Percentiles rank a stretch among this genome's conserved stretches.
phyloP scores from a whole-genome alignment of 2,329 filamentous ascomycete species.

The Epichloe elymi region DNA sequence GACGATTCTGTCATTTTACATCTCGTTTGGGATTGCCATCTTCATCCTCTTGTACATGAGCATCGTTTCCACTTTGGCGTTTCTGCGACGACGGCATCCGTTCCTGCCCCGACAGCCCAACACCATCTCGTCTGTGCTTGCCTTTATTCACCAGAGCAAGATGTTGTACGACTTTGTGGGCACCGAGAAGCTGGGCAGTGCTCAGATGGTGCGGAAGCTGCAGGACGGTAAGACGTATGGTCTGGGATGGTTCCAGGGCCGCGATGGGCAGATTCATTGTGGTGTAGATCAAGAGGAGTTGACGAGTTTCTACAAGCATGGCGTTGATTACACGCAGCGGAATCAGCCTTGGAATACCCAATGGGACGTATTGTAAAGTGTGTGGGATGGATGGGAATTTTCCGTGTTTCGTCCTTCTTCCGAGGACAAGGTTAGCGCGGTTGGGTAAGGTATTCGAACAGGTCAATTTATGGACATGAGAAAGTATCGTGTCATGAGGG shows the following conservation, averaged over 20 bases:
- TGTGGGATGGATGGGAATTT: neutral
- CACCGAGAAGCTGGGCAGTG: slow-evolving; percentile 48
- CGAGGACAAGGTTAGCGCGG: neutral
- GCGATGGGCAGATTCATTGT: slow-evolving; percentile 61
- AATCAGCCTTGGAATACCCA: slow-evolving; percentile 39
- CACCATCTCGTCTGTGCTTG: slow-evolving; percentile 63
- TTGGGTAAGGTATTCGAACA: no score
- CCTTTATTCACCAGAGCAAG: slow-evolving; percentile 67
- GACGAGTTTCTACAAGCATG: slow-evolving; percentile 50
- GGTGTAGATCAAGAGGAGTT: slow-evolving; percentile 69
- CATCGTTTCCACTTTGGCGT: slow-evolving; percentile 44
- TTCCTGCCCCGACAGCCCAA: slow-evolving; percentile 69
- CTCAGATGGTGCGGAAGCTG: slow-evolving; percentile 48
- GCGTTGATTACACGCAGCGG: slow-evolving; percentile 33
- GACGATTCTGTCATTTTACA: slow-evolving; percentile 50
- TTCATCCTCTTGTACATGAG: slow-evolving; percentile 55
- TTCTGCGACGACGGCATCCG: slow-evolving; percentile 48
- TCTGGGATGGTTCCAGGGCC: slow-evolving; percentile 62
- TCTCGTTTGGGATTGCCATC: slow-evolving; percentile 47
- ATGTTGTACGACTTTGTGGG: slow-evolving; percentile 67
- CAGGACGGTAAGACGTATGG: slow-evolving; percentile 53
- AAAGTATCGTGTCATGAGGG: no score
- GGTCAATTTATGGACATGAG: no score
- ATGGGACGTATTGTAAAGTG: slow-evolving; percentile 23
- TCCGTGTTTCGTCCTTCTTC: neutral